Evolutionary conservation across 345 rosid species (phyloP).

Genomic region (Brassica nigra): DNA sequence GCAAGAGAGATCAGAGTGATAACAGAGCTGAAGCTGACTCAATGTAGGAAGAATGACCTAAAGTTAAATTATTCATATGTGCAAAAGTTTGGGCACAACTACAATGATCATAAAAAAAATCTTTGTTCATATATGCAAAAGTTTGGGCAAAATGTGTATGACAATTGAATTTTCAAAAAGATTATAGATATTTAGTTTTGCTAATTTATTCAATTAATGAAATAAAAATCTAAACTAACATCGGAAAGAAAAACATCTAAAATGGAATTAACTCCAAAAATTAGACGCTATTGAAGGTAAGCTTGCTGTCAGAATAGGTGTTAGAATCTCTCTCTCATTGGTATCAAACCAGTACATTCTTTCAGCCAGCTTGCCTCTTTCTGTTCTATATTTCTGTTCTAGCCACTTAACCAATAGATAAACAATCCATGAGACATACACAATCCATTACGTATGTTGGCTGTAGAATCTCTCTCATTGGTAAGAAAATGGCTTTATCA

Average conservation of each 20-base stretch:
- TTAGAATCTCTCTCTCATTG: not conserved
- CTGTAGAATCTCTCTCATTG: not conserved
- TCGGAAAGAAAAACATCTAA: not conserved
- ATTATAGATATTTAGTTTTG: not conserved
- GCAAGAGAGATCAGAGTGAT: not conserved
- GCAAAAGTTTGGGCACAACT: not conserved
- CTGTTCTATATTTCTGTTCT: too few relatives aligned
- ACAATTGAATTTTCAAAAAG: not conserved
- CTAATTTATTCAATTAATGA: not conserved
- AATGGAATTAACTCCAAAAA: not conserved
- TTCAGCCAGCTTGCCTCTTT: not conserved
- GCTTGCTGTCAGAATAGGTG: not conserved
- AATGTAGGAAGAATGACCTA: not conserved
- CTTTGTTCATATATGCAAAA: not conserved
- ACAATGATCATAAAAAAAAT: not conserved
- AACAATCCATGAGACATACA: not conserved
- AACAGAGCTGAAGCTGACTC: not conserved
- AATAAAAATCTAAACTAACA: not conserved
- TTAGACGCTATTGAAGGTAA: not conserved
- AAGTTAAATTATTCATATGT: not conserved
- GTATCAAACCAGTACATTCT: not conserved
- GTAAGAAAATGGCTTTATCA: not conserved
- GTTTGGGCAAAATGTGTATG: not conserved
- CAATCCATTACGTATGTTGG: not conserved
- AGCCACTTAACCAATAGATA: not conserved